Evolutionary conservation across 2,329 filamentous ascomycete genomes (phyloP), one percentile per base, ranked within the genome.

Genomic region (Fusarium longipes): DNA sequence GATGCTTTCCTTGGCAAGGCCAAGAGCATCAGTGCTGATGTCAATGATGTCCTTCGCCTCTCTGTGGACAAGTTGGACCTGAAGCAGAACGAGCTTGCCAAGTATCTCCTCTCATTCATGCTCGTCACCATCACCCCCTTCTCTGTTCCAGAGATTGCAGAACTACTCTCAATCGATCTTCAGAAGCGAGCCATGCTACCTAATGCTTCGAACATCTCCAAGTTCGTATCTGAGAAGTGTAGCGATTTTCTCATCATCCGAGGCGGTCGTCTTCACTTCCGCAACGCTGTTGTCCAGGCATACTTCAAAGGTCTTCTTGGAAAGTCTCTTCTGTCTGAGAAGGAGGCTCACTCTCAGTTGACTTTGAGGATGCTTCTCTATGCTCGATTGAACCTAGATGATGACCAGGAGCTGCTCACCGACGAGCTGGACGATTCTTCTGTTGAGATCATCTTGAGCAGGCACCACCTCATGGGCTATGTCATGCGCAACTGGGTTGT

Each of bases 301-400:
- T 73, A 78, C 54, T 63, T 80, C 20, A 71, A 71, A 27, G 62
- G 65, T 8, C 74, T 76, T 14, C 75, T 78, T 18, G 79, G 78
- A 39, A 78, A 76, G 42, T 68, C 71, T 0, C 71, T 81, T 3
- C 71, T 77, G 1, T 76, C 77, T 0, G 39, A 68, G 2, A 68
- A 72, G 36, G 77, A 80, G 27, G 73, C 78, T 0, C 78, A 81
- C 12, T 65, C 72, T 8, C 71, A 77, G 33, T 61, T 81, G 10
- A 76, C 75, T 0, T 57, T 77, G 53, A 70, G 73, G 4, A 71
- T 80, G 49, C 73, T 81, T 14, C 68, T 79, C 4, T 80, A 80
- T 42, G 70, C 74, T 8, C 75, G 75, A 44, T 65, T 77, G 9
- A 71, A 65, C 9, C 71, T 81, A 2, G 60, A 67, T 5, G 48